Base-by-base conservation (phyloP, 345 rosid genomes). In the Citrus cavaleriei region DNA sequence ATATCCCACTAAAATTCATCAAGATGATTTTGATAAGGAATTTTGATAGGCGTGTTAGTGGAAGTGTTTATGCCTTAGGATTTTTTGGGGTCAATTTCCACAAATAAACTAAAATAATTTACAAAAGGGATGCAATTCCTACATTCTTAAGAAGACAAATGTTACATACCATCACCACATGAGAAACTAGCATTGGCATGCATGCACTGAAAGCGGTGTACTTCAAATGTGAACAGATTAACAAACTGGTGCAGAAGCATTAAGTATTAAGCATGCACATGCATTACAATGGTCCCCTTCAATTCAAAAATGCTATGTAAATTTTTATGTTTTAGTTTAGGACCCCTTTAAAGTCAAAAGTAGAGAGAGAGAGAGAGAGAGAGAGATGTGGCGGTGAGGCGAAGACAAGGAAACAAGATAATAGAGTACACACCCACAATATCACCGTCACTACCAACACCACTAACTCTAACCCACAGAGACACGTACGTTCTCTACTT, bases 361-460 rank as follows among this genome's bases (percentile, higher is more conserved):
- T 46, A 12, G 16, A 46, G 18, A 46, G 51, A 46, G 51, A 46
- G 51, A 46, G 51, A 46, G 51, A 51, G 54, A 72, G 54, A 12
- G 34, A 35, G 63, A 57, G 54, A 73, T 13, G 21, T 6, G 28
- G n/a, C 21, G 22, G 58, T 18, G 58, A 46, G 34, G 54, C 32
- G 49, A 66, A 76, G 72, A 75, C n/a, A 64, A 51, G 24, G 24
- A 9, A 54, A 55, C 35, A 55, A 76, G 34, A 54, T 5, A 72
- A 24, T 1, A 6, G 54, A 12, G 54, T 37, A 34, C 67, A 58
- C 76, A 60, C 10, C 22, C 22, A 8, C 54, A 22, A 22, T 58
- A 28, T 21, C 76, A 59, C 74, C 22, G 58, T 6, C 58, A 35
- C 67, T 1, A 77, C 78, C 78, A 82, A 63, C 70, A 76, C 46